Percentiles rank a stretch among this genome's conserved stretches.
Evolutionary conservation across 495 filamentous ascomycete genomes (phyloP).

Genomic region (Aspergillus heteromorphus): DNA sequence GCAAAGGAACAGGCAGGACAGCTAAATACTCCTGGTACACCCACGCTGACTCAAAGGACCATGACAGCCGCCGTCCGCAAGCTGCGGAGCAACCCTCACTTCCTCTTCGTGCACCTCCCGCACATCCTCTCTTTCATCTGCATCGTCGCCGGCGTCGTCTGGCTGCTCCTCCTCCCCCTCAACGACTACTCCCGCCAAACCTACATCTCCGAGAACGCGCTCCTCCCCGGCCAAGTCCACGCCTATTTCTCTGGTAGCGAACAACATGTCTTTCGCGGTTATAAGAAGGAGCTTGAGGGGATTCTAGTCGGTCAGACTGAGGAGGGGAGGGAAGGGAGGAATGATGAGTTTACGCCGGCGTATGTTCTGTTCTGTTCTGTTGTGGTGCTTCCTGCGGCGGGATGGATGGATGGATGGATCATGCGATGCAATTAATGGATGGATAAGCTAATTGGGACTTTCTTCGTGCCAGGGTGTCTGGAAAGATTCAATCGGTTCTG

Average conservation of each 20-base stretch:
- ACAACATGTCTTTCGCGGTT: slow-evolving; percentile 90
- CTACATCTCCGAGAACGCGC: slow-evolving; percentile 96
- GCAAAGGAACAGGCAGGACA: slow-evolving; percentile 22
- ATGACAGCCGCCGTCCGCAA: slow-evolving; percentile 38
- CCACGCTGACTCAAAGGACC: slow-evolving; percentile 17
- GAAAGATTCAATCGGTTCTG: slow-evolving; percentile 69
- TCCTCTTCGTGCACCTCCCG: slow-evolving; percentile 38
- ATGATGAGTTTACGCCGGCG: slow-evolving; percentile 39
- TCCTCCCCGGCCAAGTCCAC: slow-evolving; percentile 92
- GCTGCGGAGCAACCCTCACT: slow-evolving; percentile 37
- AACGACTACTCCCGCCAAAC: slow-evolving; percentile 87
- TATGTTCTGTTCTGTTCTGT: slow-evolving; percentile 23
- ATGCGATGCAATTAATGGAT: too few relatives aligned
- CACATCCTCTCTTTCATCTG: slow-evolving; percentile 70
- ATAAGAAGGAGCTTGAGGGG: slow-evolving; percentile 72
- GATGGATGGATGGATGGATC: too few relatives aligned
- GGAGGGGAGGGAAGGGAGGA: slow-evolving; percentile 9
- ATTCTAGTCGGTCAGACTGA: slow-evolving; percentile 21
- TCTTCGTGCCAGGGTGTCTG: slow-evolving; percentile 47
- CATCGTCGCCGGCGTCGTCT: slow-evolving; percentile 80
- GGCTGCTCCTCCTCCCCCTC: slow-evolving; percentile 89
- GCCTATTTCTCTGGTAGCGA: slow-evolving; percentile 96
- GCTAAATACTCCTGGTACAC: slow-evolving; percentile 10
- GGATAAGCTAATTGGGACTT: neutral
- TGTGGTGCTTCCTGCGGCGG: neutral